These are phyloP conservation scores for Cryptosporidium bovis DNA, from an alignment of 169 alveolate genomes.

Conservation along the genomic window DNA sequence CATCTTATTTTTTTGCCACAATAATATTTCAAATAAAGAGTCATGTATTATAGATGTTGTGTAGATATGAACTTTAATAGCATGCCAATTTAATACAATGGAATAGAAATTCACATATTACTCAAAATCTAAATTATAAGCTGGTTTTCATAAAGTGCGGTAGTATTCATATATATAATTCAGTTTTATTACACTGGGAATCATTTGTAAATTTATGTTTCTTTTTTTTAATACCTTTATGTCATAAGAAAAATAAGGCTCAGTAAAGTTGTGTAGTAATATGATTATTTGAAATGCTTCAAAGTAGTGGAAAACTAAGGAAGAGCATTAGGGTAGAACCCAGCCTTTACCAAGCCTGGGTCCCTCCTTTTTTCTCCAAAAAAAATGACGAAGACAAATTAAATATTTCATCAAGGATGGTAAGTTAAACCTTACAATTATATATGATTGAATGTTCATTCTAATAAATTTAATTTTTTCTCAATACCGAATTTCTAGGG, in stretches of 20 bases:
- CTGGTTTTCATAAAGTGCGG: constrained; percentile 40
- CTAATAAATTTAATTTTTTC: neutral
- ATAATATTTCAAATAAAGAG: no score
- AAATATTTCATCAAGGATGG: constrained; percentile 42
- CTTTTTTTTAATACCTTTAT: constrained; percentile 2
- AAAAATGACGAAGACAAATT: constrained; percentile 21
- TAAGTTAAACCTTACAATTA: constrained; percentile 11
- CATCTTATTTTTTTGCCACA: no score
- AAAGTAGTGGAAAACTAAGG: constrained; percentile 74
- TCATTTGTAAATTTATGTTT: constrained; percentile 7
- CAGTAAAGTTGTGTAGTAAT: constrained; percentile 30
- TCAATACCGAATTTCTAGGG: constrained; percentile 6
- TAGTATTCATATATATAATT: constrained; percentile 9
- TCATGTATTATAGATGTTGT: no score
- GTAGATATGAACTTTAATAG: no score
- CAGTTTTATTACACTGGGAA: constrained; percentile 6
- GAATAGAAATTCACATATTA: no score
- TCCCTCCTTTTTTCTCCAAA: constrained; percentile 54
- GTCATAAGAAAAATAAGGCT: neutral
- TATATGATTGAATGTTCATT: neutral
- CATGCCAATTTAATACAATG: no score
- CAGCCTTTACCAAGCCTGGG: constrained; percentile 72
- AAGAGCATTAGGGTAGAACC: constrained; percentile 69
- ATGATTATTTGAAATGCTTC: constrained; percentile 69
- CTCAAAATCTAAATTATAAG: no score